These are phyloP conservation scores for Leccinum subrobustum DNA, from an alignment of 1,284 basidiomycete genomes.

Conservation along the genomic window DNA sequence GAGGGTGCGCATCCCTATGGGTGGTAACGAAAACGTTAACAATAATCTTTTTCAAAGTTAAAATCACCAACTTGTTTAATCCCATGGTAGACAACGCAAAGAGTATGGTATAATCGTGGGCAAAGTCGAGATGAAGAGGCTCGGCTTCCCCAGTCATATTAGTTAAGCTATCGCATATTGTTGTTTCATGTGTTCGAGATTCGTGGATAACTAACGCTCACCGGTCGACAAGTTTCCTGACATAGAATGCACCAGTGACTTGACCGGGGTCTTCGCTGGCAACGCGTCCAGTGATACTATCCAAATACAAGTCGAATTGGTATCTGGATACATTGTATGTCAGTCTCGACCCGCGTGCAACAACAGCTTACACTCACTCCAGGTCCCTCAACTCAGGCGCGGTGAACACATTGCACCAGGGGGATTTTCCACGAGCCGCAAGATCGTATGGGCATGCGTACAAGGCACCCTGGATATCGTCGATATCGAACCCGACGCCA, in stretches of 20 bases:
- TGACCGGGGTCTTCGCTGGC: conserved; percentile 37
- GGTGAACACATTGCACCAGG: conserved; percentile 45
- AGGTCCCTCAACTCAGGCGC: conserved; percentile 38
- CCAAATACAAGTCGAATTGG: conserved; percentile 44
- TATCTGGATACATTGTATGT: conserved; percentile 24
- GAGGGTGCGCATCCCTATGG: conserved; percentile 34
- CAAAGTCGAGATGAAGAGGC: conserved; percentile 44
- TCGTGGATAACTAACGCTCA: conserved; percentile 9
- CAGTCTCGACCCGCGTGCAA: not conserved
- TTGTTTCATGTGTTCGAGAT: not conserved
- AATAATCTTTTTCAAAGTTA: not conserved
- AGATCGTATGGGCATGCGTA: conserved; percentile 49
- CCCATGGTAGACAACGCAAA: conserved; percentile 43
- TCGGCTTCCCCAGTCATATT: conserved; percentile 35
- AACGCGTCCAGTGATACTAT: conserved; percentile 43
- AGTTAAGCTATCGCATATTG: conserved; percentile 32
- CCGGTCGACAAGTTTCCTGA: conserved; percentile 34
- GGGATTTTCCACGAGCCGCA: conserved; percentile 36
- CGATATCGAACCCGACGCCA: conserved; percentile 8
- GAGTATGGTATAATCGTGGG: conserved; percentile 47
- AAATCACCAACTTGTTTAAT: conserved; percentile 37
- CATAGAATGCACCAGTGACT: conserved; percentile 41
- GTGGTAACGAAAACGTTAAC: not conserved
- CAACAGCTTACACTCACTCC: conserved; percentile 31
- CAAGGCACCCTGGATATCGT: conserved; percentile 43